Evolutionary conservation across 176 grass and related monocot genomes (phyloP), one percentile per base, ranked within the genome.

Genomic region (Carex scoparia): DNA sequence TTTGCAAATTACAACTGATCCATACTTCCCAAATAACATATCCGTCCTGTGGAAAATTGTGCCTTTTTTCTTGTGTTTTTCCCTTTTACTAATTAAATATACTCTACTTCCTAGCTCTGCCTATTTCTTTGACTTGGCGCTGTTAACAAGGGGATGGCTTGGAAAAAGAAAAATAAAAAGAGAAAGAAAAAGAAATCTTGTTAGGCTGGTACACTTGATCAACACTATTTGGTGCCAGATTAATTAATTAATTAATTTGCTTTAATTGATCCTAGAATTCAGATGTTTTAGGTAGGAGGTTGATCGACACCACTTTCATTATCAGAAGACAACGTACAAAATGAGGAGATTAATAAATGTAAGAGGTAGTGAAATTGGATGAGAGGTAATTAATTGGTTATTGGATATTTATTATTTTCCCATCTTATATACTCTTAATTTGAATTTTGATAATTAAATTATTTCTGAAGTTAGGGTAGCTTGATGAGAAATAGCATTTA

Each of bases 11-110:
- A 18, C 38, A 27, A 35, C 6, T 58, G 4, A 40, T 40, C 38
- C 4, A 40, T 40, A 40, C 68, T 87, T 83, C 79, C 86, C 86
- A 83, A 83, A 79, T 55, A 83, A 87, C 79, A 83, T 49, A 77
- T 87, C 79, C 53, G 38, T 63, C 79, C 69, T 62, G 66, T 83
- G 67, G 79, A 83, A 87, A 87, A 60, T 40, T 65, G 81, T 82
- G 68, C 86, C 70, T 63, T 16, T 70, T 53, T 69, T 73, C 86
- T 76, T 82, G 58, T 83, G 86, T 75, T 66, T 83, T 76, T 18
- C 19, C 33, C n/a, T 72, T 87, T 83, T 82, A 79, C 63, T 40
- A 40, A 40, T 81, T 71, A 48, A 86, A 69, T 83, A 38, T 58
- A 46, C 46, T 83, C 4, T 54, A 15, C n/a, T 54, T 83, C 28